Evolutionary conservation across 176 grass and related monocot species (phyloP).

Genomic region (Zea luxurians): DNA sequence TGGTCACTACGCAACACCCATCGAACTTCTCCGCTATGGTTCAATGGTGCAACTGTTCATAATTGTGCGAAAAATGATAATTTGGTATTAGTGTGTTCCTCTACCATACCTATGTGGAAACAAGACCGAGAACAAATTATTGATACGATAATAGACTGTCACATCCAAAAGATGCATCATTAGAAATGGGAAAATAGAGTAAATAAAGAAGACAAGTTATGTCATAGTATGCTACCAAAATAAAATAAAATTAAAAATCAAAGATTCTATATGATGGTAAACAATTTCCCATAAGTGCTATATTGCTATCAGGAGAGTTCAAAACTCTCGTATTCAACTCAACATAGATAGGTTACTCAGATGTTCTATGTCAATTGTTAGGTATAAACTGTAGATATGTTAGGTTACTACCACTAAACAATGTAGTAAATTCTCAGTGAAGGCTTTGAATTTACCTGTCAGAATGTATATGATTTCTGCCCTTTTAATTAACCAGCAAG

Average conservation of each 20-base stretch:
- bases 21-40: too few relatives aligned
- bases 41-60: too few relatives aligned
- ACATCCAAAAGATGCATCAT: conserved; percentile 16
- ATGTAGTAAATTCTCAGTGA: conserved; percentile 16
- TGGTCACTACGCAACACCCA: too few relatives aligned
- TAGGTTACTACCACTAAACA: conserved; percentile 7
- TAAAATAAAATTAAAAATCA: too few relatives aligned
- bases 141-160: conserved; percentile 90
- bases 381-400: not conserved
- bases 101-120: conserved; percentile 78
- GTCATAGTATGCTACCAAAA: too few relatives aligned
- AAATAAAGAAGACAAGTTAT: not conserved
- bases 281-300: not conserved
- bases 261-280: conserved; percentile 23
- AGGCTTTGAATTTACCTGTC: conserved; percentile 55
- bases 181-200: conserved; percentile 29
- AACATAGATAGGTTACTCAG: conserved; percentile 9
- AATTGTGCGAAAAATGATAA: too few relatives aligned
- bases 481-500: conserved; percentile 86
- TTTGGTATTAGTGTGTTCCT: not conserved
- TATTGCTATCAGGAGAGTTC: not conserved
- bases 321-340: not conserved
- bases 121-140: conserved; percentile 70
- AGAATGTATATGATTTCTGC: conserved; percentile 76
- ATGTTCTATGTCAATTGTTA: not conserved